Base-by-base conservation (phyloP, 164 flowering plant species). In the Chloranthus sessilifolius region DNA sequence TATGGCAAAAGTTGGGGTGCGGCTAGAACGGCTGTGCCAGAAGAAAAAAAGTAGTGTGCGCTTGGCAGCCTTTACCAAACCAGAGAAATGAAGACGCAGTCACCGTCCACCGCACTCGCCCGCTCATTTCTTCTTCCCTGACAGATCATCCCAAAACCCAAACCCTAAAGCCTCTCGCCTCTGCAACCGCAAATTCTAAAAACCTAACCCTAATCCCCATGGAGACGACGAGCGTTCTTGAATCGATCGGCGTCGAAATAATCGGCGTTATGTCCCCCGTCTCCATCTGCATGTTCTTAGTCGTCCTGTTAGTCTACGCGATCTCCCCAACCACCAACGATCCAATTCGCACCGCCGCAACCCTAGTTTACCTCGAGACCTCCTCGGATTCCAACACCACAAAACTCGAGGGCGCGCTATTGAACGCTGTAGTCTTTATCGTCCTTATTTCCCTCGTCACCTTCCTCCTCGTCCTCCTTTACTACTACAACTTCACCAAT, bases 211-310 rank as follows among this genome's bases (percentile, higher is more conserved):
- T n/a, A n/a, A 19, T 17, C 15, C n/a, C 47, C 33, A 77, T 76
- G 85, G 87, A 77, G 45, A 64, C 66, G 30, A 77, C 66, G 30
- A 77, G 81, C 72, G 73, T 91, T n/a, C 68, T 87, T 4, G 81
- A 74, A 8, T 58, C 76, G 14, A 64, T 83, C 54, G 96, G 96
- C 25, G 49, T 52, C 2, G 96, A 88, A 34, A 79, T 85, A 57
- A 75, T 85, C 41, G 78, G 75, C 54, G 84, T 88, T 1, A 79
- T 85, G 81, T 63, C 92, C 0, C 96, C 95, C 1, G 98, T 91
- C 48, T 91, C 98, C 33, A 70, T 82, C 56, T 85, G 90, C 60
- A 91, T 91, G 96, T 54, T 81, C 65, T 61, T 83, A 5, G 96
- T 85, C n/a, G 95, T 88, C 49, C 73, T 85, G 50, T 37, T 91